Evolutionary conservation across 83 land plant genomes (phyloP), one percentile per base, ranked within the genome.

Genomic region (Diphasiastrum complanatum): DNA sequence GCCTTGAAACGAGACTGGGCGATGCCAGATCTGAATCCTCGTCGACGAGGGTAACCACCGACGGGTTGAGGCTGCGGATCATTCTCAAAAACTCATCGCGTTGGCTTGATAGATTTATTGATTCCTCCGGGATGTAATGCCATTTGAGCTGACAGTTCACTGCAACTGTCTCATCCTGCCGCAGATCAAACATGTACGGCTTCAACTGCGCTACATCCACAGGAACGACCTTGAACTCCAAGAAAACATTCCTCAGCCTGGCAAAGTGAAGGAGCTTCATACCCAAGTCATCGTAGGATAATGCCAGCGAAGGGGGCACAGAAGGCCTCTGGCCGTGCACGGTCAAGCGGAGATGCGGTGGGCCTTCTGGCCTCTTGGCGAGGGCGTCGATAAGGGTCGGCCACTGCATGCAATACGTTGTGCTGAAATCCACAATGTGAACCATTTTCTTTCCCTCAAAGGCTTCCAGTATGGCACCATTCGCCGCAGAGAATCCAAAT

Each of bases 381-480:
- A 66, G 67, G 1, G 47, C 28, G 28, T 66, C 67, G 27, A 66
- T 66, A 5, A 66, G 65, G 1, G 69, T 66, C 1, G 67, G 67
- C 65, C 65, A 66, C 47, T 66, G 69, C 69, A 58, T 58, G 33
- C 69, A 25, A 6, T 66, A 48, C 25, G 69, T 38, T 18, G 37
- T 57, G 67, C 47, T 28, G 67, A 56, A 66, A 48, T 66, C 69
- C 8, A 66, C 33, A 20, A 66, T 66, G 65, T 66, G 69, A 33
- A 66, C 69, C 23, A 47, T 34, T 0, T 36, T 49, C 65, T 34
- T 28, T 0, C 47, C 47, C 47, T 57, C 47, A 22, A 66, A 37
- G 0, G 69, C 69, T 0, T 66, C 69, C 0, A 38, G 47, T 14
- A 66, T 57, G 32, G 69, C 65, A 23, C 65, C 65, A 20, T 48